Base-by-base conservation (phyloP, 2,329 filamentous ascomycete species). In the Bertia moriformis region DNA sequence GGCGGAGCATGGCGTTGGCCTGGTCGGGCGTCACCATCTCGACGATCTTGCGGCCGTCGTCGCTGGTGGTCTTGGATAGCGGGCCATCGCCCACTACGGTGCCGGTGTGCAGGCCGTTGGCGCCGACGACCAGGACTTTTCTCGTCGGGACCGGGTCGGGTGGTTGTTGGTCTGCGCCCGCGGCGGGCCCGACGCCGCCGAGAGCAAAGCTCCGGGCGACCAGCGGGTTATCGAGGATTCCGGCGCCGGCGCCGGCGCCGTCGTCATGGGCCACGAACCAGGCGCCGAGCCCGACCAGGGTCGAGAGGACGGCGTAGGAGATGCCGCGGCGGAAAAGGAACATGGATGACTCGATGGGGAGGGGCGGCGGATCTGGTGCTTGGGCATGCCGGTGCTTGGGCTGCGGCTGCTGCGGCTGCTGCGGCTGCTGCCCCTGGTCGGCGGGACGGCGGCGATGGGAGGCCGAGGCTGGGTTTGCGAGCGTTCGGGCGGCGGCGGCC, bases 1-100 rank as follows among this genome's bases (percentile, higher is more conserved):
- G 78, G 48, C 91, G 73, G 50, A 98, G 64, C 64, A 89, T 93
- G 51, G 85, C 74, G 13, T 87, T 93, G 18, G 86, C 87, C 67
- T 98, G 88, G 42, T 95, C 89, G 1, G 89, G 83, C 10, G 84
- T 93, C 59, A 98, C 67, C 89, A 98, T 98, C 65, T 95, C 89
- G 43, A 98, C 67, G 20, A 95, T 81, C 54, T 83, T 85, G 46
- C 81, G 75, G 19, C 87, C 86, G 56, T 82, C 83, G 54, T 86
- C 82, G 60, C 88, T 82, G 3, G 82, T 86, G 50, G 83, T 74
- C 63, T 98, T 98, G 37, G 83, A 83, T 43, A 98, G 75, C 15
- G 89, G 87, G 4, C 78, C 83, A 51, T 93, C 83, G 43, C 84
- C 85, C 14, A 86, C 77, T 45, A 95, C 79, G 5, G 84, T 83